A percentile compares a stretch with the other conserved stretches of the same genome.
These are phyloP conservation scores for Penicillium longicatenatum DNA, from an alignment of 495 filamentous ascomycete genomes.

Conservation along the genomic window DNA sequence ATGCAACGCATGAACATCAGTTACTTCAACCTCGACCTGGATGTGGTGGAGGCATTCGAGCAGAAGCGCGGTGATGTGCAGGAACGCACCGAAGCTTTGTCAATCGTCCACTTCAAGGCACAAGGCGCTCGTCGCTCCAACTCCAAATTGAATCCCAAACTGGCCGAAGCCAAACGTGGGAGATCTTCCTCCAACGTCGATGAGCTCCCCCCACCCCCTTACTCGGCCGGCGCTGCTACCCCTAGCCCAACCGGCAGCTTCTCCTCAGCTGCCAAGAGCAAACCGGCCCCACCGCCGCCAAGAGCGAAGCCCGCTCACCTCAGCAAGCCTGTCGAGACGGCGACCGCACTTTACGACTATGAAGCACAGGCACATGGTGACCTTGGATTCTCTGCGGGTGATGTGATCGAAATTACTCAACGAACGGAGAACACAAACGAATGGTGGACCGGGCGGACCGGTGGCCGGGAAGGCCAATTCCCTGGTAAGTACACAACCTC, in stretches of 20 bases:
- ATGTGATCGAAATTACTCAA: slow-evolving; percentile 84
- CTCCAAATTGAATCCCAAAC: slow-evolving; percentile 53
- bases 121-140: slow-evolving; percentile 58
- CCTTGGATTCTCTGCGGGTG: slow-evolving; percentile 86
- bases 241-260: slow-evolving; percentile 51
- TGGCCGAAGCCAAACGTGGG: slow-evolving; percentile 32
- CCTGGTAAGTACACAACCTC: slow-evolving; percentile 65
- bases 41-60: slow-evolving; percentile 88
- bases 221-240: slow-evolving; percentile 50
- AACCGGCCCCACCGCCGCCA: slow-evolving; percentile 89
- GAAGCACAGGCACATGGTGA: slow-evolving; percentile 95
- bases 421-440: slow-evolving; percentile 88
- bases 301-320: slow-evolving; percentile 85
- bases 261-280: slow-evolving; percentile 70
- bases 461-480: slow-evolving; percentile 85
- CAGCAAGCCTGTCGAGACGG: slow-evolving; percentile 70
- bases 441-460: slow-evolving; percentile 88
- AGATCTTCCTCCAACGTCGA: slow-evolving; percentile 45
- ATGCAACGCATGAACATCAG: slow-evolving; percentile 97
- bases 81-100: slow-evolving; percentile 77
- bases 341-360: slow-evolving; percentile 89
- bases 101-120: slow-evolving; percentile 84
- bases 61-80: slow-evolving; percentile 84
- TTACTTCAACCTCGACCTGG: slow-evolving; percentile 90
- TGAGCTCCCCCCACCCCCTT: slow-evolving; percentile 72